Base-by-base conservation (phyloP, 805 yeast genomes). In the Kluyveromyces starmeri region DNA sequence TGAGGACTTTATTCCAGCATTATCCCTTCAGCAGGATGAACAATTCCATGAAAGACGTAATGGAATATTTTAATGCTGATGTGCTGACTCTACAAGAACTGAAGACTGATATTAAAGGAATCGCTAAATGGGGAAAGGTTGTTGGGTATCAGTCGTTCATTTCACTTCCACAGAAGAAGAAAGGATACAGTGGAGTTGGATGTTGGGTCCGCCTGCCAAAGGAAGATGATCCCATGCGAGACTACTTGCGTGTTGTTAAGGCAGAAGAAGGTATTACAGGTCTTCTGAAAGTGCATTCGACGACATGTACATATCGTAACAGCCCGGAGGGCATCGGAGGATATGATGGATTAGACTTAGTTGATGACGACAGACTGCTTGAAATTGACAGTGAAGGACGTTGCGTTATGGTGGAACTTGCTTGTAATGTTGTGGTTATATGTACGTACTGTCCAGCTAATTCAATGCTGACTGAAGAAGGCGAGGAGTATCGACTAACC, bases 221-320 rank as follows among this genome's bases (percentile, higher is more conserved):
- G 1, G 59, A 56, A 0, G 56, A 54, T 8, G 82, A 78, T 17
- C 55, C 70, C 0, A 50, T 55, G 1, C 28, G 42, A 15, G 50
- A 53, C 13, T 52, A 67, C 2, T 51, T 86, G 17, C 59, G 66
- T 2, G 84, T 85, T 1, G 33, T 70, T 3, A 74, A 71, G 43
- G 96, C 88, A 0, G 97, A 92, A 51, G 95, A 89, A 55, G 98
- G 98, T 0, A 63, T 92, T 6, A 81, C 96, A 0, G 98, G 97
- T 0, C 59, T 62, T 2, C 32, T 65, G 16, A 55, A 46, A 32
- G 46, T 44, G 8, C 45, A 56, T 1, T 40, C 41, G 32, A 12
- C 28, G 6, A 27, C 37, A 12, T 41, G 45, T 31, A 30, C 43
- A 17, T 55, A 51, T 35, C 47, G 47, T 30, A 56, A 48, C 11